These are phyloP conservation scores for Pestalotiopsis sp. DNA, from an alignment of 2,329 filamentous ascomycete species.

Conservation along the genomic window DNA sequence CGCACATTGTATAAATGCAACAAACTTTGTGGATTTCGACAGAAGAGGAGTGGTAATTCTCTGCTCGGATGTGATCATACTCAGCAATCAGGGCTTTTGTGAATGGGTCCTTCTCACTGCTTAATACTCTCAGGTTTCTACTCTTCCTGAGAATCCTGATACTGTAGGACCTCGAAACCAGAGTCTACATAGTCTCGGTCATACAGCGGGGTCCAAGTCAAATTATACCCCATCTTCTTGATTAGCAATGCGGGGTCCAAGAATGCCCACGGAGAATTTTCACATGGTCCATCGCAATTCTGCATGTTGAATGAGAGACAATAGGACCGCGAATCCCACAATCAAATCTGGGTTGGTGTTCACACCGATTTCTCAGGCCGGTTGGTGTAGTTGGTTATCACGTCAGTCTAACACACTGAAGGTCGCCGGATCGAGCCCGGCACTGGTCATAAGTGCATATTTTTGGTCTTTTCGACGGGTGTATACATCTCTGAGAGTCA, in stretches of 20 bases:
- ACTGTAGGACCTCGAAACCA: background rate
- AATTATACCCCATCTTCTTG: background rate
- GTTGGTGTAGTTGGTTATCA: slow-evolving; percentile 49
- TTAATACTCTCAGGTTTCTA: background rate
- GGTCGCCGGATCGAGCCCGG: slow-evolving; percentile 38
- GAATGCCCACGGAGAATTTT: background rate
- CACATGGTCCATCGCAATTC: background rate
- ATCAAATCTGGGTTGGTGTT: slow-evolving; percentile 8
- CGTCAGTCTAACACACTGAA: slow-evolving; percentile 50
- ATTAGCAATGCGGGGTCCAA: background rate
- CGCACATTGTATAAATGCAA: too few relatives aligned
- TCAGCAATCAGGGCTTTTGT: too few relatives aligned
- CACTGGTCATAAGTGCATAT: slow-evolving; percentile 26
- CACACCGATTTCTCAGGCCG: slow-evolving; percentile 7
- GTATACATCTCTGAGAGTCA: background rate
- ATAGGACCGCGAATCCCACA: background rate
- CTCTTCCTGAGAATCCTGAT: background rate
- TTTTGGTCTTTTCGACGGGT: background rate
- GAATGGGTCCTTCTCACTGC: too few relatives aligned
- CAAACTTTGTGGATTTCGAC: too few relatives aligned
- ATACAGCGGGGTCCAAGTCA: background rate
- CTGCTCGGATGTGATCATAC: too few relatives aligned
- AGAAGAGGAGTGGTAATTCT: too few relatives aligned
- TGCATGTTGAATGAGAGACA: too few relatives aligned
- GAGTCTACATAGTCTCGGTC: background rate